These are phyloP conservation scores for Candida ponderosae DNA, from an alignment of 805 yeast species.

Conservation along the genomic window DNA sequence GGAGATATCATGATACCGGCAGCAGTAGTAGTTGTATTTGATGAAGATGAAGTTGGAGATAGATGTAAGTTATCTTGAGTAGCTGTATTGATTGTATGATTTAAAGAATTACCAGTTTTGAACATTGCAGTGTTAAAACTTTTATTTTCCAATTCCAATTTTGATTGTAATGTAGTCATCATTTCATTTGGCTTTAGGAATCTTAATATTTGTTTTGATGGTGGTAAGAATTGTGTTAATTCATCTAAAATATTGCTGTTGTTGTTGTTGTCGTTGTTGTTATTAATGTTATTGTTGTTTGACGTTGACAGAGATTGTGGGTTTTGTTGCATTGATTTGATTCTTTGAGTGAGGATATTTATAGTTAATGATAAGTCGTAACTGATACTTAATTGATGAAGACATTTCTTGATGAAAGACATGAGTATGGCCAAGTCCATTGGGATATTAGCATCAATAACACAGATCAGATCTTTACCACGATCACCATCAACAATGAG, in stretches of 20 bases:
- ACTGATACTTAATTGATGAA: constrained; percentile 47
- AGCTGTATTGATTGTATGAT: too few relatives aligned
- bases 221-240: constrained; percentile 49
- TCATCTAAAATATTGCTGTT: constrained; percentile 26
- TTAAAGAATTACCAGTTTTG: constrained; percentile 32
- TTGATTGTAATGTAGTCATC: constrained; percentile 48
- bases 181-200: constrained; percentile 72
- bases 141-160: constrained; percentile 64
- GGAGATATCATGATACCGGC: constrained; percentile 6
- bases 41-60: too few relatives aligned
- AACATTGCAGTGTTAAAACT: constrained; percentile 60
- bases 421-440: constrained; percentile 62
- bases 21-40: not conserved
- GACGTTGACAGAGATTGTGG: not conserved
- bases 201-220: constrained; percentile 69
- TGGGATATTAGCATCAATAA: constrained; percentile 55
- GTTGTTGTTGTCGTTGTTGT: constrained; percentile 11
- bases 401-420: constrained; percentile 66
- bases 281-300: constrained; percentile 3
- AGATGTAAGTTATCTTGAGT: too few relatives aligned
- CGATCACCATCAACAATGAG: constrained; percentile 80
- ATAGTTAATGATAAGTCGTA: constrained; percentile 2
- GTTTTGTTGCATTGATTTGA: not conserved
- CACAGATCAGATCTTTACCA: constrained; percentile 72
- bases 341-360: not conserved